A percentile compares a stretch with the other conserved stretches of the same genome.
Evolutionary conservation across 83 land plant species (phyloP).

Genomic region (Picea engelmannii): DNA sequence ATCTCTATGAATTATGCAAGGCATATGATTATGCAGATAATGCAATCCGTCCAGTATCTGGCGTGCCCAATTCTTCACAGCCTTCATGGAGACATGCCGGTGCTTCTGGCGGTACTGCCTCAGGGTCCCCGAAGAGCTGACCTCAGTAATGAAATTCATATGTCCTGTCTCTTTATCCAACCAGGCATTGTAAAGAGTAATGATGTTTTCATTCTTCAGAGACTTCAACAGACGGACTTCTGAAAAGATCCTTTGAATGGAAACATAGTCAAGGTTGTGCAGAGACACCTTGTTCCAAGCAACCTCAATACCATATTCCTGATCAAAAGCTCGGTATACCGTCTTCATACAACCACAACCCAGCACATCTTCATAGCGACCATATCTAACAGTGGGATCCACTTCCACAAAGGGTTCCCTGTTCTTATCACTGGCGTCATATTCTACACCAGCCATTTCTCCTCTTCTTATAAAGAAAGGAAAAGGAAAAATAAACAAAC

Average conservation of each 20-base stretch:
- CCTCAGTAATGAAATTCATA: conserved; percentile 88
- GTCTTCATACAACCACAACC: conserved; percentile 76
- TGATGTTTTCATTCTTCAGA: conserved; percentile 64
- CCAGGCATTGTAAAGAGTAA: conserved; percentile 27
- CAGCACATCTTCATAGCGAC: conserved; percentile 73
- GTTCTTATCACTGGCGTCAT: conserved; percentile 13
- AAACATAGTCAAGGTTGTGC: conserved; percentile 15
- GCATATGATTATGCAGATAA: conserved; percentile 73
- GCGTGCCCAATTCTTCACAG: conserved; percentile 12
- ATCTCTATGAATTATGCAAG: conserved; percentile 27
- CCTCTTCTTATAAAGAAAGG: background rate
- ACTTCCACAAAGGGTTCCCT: conserved; percentile 67
- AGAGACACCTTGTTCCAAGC: too few relatives aligned
- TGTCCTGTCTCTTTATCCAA: too few relatives aligned
- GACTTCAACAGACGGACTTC: conserved; percentile 67
- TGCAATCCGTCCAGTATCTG: conserved; percentile 75
- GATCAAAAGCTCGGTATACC: conserved; percentile 84
- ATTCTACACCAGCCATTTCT: background rate
- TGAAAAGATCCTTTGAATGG: conserved; percentile 54
- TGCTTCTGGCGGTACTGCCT: conserved; percentile 41
- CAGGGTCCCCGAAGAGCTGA: conserved; percentile 77
- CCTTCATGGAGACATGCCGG: too few relatives aligned
- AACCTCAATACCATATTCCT: background rate
- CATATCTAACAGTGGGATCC: conserved; percentile 76
- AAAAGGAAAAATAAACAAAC: background rate